Evolutionary conservation across 2,329 filamentous ascomycete genomes (phyloP).

Genomic region (Huntiella decipiens): DNA sequence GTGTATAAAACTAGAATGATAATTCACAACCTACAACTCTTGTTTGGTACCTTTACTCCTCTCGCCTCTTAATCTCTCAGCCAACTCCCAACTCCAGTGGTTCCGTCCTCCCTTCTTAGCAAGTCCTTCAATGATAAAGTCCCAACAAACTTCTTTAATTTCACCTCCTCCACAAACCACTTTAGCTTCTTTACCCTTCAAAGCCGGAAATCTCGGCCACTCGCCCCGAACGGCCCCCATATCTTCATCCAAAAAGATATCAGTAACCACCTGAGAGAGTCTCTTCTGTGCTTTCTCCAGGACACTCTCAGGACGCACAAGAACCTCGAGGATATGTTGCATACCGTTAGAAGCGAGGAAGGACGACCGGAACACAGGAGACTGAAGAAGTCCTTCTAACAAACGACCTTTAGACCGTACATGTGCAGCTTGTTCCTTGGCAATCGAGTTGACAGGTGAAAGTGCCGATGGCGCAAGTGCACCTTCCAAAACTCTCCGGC

Average conservation of each 20-base stretch:
- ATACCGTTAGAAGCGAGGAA: conserved; percentile 38
- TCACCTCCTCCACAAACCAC: conserved; percentile 19
- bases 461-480: conserved; percentile 1
- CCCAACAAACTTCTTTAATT: conserved; percentile 36
- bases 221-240: conserved; percentile 39
- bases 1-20: background rate
- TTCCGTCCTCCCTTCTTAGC: conserved; percentile 18
- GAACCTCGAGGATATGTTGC: conserved; percentile 31
- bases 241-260: conserved; percentile 47
- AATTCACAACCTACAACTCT: conserved; percentile 1
- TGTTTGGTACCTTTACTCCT: conserved; percentile 13
- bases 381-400: conserved; percentile 37
- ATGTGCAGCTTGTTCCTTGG: conserved; percentile 16
- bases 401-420: conserved; percentile 24
- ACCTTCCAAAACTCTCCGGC: conserved; percentile 6
- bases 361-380: conserved; percentile 29
- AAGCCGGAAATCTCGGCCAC: conserved; percentile 28
- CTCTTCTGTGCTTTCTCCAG: conserved; percentile 34
- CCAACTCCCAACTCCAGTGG: conserved; percentile 29
- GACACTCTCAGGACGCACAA: conserved; percentile 18
- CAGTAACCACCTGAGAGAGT: conserved; percentile 38
- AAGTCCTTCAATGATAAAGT: conserved; percentile 29
- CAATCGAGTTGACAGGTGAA: background rate
- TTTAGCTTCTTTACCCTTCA: conserved; percentile 16
- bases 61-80: conserved; percentile 18